Evolutionary conservation across 148 eudicot genomes (phyloP), one percentile per base, ranked within the genome.

Genomic region (Dianthus caryophyllus): DNA sequence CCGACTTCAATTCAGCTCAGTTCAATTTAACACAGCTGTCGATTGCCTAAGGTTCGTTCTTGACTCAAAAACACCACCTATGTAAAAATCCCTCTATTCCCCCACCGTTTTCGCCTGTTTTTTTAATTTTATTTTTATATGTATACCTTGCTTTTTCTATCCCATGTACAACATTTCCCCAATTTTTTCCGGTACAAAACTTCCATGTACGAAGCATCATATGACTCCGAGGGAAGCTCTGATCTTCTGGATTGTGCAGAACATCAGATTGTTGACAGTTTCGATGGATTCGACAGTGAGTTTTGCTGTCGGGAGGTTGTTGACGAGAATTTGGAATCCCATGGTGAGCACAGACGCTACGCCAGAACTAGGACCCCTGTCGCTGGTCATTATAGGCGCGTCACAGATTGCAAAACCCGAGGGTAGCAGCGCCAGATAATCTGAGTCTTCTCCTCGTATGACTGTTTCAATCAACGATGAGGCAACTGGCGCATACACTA

Each of bases 21-120:
- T 52, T 53, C 63, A 54, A 7, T 6, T 16, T 55, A 48, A 64
- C 70, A 38, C 70, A 38, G 70, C 69, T 48, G 6, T 71, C 64
- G 68, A 75, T 64, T 69, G 78, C 71, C 71, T 66, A 36, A 53
- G 97, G 95, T 86, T 90, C 97, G 88, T 84, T 88, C 88, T 91
- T 83, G 86, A 83, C 88, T 87, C 80, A 70, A 70, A n/a, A 73
- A 64, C 74, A 33, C 12, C 26, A 21, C 68, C 71, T 46, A 36
- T 54, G 62, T 77, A 55, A 52, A 74, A 50, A 64, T 17, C 48
- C 30, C 20, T 22, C 68, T 49, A 61, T 51, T 41, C 49, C 56
- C 39, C 61, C 46, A 66, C 70, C 43, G 22, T 1, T 65, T 65
- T 65, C 10, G 47, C 20, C 68, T 30, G 21, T 25, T 31, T 61